Evolutionary conservation across 306 rosid genomes (phyloP), one percentile per base, ranked within the genome.

Genomic region (Dalbergia cultrata): DNA sequence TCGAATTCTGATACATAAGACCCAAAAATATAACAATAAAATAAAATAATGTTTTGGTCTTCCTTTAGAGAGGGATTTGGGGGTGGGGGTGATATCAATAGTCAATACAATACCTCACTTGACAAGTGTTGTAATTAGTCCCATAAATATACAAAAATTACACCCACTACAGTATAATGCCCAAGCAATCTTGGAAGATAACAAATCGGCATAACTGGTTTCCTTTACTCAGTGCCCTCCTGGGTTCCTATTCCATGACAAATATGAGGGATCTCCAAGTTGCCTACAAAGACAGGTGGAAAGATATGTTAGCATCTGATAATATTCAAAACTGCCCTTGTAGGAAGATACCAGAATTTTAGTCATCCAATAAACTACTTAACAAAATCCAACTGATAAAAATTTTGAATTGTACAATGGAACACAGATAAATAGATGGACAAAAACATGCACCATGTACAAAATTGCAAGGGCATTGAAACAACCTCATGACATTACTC

Each of bases 201-300:
- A 66, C 13, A 35, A 67, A 18, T 17, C 62, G 19, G 47, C 50
- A 52, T 62, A 64, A 50, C 57, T 39, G 22, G 63, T 39, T 70
- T 31, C 41, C 66, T 74, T 60, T 70, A 74, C 74, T 89, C 82
- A 95, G 67, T 78, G 97, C 57, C 97, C 97, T 59, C 87, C 89
- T 1, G 94, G 91, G 70, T 70, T 91, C 82, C 92, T 89, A 86
- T 95, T 95, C 99, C 97, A 95, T 39, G 99, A 95, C 87, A 95
- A 79, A 76, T 95, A 95, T 0, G 97, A 84, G 0, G 99, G 97
- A 83, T 95, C 99, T 75, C 99, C 99, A 61, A 95, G 99, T 91
- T 86, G 91, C 93, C 99, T 95, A 90, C 64, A 81, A 56, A 62
- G 41, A 78, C 37, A 80, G 14, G 43, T 16, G 70, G 18, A 77